phyloP scores from a whole-genome alignment of 1,284 basidiomycete species.

The Sporisorium graminicola region DNA sequence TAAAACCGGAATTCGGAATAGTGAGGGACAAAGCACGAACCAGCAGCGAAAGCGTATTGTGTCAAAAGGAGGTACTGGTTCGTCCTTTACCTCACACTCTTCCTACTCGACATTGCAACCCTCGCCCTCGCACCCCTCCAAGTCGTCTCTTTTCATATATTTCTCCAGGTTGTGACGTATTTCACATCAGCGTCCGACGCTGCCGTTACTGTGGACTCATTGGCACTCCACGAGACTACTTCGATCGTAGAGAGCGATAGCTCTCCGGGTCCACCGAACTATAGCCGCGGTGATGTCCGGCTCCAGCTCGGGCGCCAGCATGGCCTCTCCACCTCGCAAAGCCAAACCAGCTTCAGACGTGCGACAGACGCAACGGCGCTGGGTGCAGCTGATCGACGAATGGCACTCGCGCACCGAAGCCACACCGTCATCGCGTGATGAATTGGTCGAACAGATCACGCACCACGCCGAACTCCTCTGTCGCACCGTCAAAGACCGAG shows the following conservation, averaged over 20 bases:
- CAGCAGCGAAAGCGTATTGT: background rate
- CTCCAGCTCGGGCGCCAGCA: conserved; percentile 8
- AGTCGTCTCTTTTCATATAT: too few species aligned
- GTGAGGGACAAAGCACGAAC: background rate
- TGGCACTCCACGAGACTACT: background rate
- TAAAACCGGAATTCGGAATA: conserved; percentile 11
- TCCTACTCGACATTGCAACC: background rate
- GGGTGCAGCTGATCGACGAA: conserved; percentile 41
- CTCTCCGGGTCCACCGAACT: background rate
- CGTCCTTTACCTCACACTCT: background rate
- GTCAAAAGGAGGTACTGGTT: too few species aligned
- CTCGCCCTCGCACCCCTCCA: background rate
- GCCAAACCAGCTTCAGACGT: background rate
- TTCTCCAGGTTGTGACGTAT: too few species aligned
- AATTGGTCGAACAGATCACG: conserved; percentile 38
- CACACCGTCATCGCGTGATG: conserved; percentile 1
- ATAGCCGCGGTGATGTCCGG: conserved; percentile 9
- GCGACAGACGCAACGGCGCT: conserved; percentile 18
- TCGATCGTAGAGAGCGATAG: too few species aligned
- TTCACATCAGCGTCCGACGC: background rate
- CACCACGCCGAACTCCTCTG: conserved; percentile 36
- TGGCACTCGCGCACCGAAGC: conserved; percentile 15
- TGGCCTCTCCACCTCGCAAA: background rate
- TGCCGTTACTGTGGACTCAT: background rate
- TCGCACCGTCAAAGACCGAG: conserved; percentile 16